Base-by-base conservation (phyloP, 2,329 filamentous ascomycete species). In the Chaetomiaceae sp. region DNA sequence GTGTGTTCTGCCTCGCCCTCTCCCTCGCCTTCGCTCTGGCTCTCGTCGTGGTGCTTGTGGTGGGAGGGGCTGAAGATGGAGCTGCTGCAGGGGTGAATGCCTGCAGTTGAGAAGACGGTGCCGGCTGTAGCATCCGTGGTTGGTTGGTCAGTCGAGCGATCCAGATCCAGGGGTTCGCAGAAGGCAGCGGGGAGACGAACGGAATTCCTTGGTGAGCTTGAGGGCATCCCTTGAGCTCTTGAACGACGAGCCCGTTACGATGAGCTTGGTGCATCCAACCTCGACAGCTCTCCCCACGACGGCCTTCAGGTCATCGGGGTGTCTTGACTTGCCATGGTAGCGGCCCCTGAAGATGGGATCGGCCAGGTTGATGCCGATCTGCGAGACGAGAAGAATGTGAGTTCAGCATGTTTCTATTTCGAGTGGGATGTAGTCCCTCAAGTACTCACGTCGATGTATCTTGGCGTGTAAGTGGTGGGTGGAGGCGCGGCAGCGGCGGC, bases 361-460 rank as follows among this genome's bases (percentile, higher is more conserved):
- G 47, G 91, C 87, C 49, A 99, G 79, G 68, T 99, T 99, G 75
- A 99, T 96, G 51, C 92, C 93, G 63, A 99, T 85, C 82, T 85
- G 38, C 33, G 10, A 12, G 13, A 31, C 9, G 14, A 7, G 17
- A 40, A 40, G 35, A 13, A 21, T n/a, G n/a, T n/a, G 16, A 17
- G 21, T n/a, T 47, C 8, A 38, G 31, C 30, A 14, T 2, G 27
- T 21, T 33, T 7, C n/a, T 17, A 1, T 13, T n/a, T n/a, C n/a
- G n/a, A n/a, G 12, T 50, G 21, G 46, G 44, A 31, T 25, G 12
- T 2, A 16, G n/a, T 39, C 25, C 7, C 31, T 16, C 9, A 20
- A 13, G 12, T 2, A 65, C 75, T 62, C 71, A 84, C 81, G 77
- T 85, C 81, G 55, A 83, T 77, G 60, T 82, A 85, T 62, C 79